A percentile compares a stretch with the other conserved stretches of the same genome.
Conservation (phyloP, 768 basidiomycete species). For the Lactarius sp. region DNA sequence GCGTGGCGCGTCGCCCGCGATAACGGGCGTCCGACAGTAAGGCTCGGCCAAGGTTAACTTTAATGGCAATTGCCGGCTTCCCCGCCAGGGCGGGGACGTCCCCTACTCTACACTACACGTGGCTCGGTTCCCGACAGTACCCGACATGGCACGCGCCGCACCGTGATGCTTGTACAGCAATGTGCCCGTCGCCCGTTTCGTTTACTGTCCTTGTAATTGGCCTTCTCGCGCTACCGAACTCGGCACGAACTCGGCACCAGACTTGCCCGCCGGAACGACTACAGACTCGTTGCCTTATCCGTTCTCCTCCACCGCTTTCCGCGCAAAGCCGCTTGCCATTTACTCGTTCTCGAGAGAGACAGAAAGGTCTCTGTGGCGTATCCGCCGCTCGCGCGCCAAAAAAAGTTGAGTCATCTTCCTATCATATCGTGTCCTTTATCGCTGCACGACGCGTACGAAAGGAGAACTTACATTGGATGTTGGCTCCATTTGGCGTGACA, state of each 20-base stretch:
- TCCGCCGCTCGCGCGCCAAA: background rate
- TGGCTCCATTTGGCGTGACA: constrained; percentile 3
- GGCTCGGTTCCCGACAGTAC: background rate
- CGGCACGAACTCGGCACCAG: background rate
- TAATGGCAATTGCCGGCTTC: constrained; percentile 17
- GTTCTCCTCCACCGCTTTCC: background rate
- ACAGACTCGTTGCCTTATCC: background rate
- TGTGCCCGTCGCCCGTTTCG: background rate
- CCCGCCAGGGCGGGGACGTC: constrained; percentile 6
- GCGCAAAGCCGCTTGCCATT: background rate
- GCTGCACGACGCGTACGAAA: background rate
- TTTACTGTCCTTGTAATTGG: background rate
- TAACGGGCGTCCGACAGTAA: constrained; percentile 8
- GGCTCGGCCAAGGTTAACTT: constrained; percentile 20
- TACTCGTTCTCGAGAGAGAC: background rate
- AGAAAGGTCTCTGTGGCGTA: background rate
- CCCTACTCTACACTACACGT: constrained; percentile 1
- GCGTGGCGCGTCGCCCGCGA: background rate
- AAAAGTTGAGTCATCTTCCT: background rate
- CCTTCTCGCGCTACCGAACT: constrained; percentile 1
- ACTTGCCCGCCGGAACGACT: background rate
- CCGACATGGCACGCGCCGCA: background rate
- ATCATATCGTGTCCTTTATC: background rate
- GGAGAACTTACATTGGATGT: background rate
- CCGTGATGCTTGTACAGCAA: too few relatives aligned